Evolutionary conservation across 345 rosid genomes (phyloP), one percentile per base, ranked within the genome.

Genomic region (Eucalyptus pumila): DNA sequence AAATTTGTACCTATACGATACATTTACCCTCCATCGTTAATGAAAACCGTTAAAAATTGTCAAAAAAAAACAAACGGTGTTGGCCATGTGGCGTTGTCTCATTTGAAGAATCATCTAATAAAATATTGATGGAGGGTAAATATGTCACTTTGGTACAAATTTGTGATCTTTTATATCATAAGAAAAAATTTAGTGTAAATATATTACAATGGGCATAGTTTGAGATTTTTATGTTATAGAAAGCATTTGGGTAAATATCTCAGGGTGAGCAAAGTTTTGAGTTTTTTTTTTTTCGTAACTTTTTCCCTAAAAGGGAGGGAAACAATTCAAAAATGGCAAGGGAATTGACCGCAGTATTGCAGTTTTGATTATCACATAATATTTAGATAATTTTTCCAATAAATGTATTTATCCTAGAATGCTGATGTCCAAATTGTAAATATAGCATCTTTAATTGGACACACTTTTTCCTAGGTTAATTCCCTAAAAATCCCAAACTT

Each of bases 261-360:
- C 0, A 3, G 0, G 26, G 0, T 19, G 5, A 52, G 56, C 0
- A 52, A 0, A 52, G 11, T 52, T 52, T 8, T 2, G 0, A 3
- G 2, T 4, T 8, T 19, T 8, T 52, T 52, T 52, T 52, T 19
- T 52, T 52, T 0, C 0, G 26, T 52, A 52, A 52, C 58, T 52
- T 52, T 52, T 52, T 52, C 10, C 5, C 11, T 52, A 52, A 21
- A 52, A 52, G 0, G 26, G 11, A 52, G 58, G 26, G 58, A 52
- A 52, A 52, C 26, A 52, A 0, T 52, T 52, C 58, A 52, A 52
- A 21, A 52, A 19, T 52, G 11, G 58, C 58, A 21, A 8, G 58
- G 58, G 11, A 52, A 52, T 52, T 19, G 26, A 52, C 58, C 5
- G 0, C 2, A 52, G 0, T 52, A 52, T 0, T 3, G 1, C 24